phyloP scores from a whole-genome alignment of 352 stramenopile genomes.

The Phytophthora rubi region DNA sequence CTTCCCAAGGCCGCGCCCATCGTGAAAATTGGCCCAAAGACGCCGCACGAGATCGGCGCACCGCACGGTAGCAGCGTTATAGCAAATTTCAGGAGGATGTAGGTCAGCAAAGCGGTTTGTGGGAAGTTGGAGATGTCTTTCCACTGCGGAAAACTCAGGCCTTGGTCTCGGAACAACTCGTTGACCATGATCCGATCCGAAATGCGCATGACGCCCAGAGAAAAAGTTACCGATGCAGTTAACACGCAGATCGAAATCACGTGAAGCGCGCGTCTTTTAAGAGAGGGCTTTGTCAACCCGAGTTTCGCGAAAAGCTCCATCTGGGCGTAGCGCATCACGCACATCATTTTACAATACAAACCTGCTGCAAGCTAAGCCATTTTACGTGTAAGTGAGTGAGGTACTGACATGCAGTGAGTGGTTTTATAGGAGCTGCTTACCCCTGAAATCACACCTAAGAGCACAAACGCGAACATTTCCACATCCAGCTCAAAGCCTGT shows the following conservation, averaged over 20 bases:
- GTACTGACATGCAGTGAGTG: not conserved
- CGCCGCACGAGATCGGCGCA: slow-evolving; percentile 77
- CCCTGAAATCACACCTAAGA: slow-evolving; percentile 72
- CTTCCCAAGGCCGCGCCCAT: slow-evolving; percentile 79
- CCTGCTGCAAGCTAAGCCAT: slow-evolving; percentile 58
- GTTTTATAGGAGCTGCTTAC: slow-evolving; percentile 27
- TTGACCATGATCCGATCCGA: slow-evolving; percentile 83
- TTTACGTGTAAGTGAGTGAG: not conserved
- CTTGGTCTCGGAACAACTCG: slow-evolving; percentile 77
- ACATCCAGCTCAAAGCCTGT: slow-evolving; percentile 81
- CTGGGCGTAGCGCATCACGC: slow-evolving; percentile 52
- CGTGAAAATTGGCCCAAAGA: slow-evolving; percentile 85
- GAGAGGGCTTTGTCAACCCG: slow-evolving; percentile 53
- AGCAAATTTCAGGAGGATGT: slow-evolving; percentile 78
- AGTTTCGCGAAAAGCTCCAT: slow-evolving; percentile 61
- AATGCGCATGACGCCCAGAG: slow-evolving; percentile 70
- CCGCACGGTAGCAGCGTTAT: slow-evolving; percentile 78
- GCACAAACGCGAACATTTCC: slow-evolving; percentile 78
- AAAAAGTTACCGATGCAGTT: slow-evolving; percentile 74
- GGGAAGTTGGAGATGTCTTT: slow-evolving; percentile 64
- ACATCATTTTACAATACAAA: slow-evolving; percentile 69
- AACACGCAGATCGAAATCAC: slow-evolving; percentile 66
- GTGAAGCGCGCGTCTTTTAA: slow-evolving; percentile 62
- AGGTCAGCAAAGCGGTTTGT: slow-evolving; percentile 69
- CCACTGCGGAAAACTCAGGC: slow-evolving; percentile 67